A percentile compares a stretch with the other conserved stretches of the same genome.
These are phyloP conservation scores for Vanderwaltozyma tropicalis DNA, from an alignment of 805 yeast species.

Conservation along the genomic window DNA sequence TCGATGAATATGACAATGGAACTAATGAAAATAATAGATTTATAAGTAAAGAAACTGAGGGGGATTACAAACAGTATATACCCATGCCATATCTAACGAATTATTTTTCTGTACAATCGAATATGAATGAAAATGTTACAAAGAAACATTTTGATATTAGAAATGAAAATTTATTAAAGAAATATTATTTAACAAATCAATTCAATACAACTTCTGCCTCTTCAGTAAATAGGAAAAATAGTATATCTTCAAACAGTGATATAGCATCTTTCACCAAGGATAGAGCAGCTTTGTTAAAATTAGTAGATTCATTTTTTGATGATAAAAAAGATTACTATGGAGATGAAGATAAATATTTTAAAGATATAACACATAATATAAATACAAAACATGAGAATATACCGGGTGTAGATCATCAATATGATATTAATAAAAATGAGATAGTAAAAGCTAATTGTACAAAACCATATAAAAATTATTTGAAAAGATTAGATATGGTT, in stretches of 20 bases:
- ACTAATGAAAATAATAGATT: not conserved
- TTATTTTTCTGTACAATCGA: constrained; percentile 6
- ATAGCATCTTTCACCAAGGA: too few relatives aligned
- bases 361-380: too few relatives aligned
- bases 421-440: not conserved
- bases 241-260: not conserved
- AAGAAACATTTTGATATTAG: constrained; percentile 2
- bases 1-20: too few relatives aligned
- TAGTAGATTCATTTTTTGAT: too few relatives aligned
- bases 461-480: not conserved
- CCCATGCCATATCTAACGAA: constrained; percentile 8
- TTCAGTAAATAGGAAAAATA: not conserved
- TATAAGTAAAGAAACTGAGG: not conserved
- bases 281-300: too few relatives aligned
- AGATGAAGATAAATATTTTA: not conserved
- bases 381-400: too few relatives aligned
- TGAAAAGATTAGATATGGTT: not conserved
- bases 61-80: not conserved
- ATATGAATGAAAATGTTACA: not conserved
- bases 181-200: constrained; percentile 7
- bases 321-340: too few relatives aligned
- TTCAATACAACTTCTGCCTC: not conserved
- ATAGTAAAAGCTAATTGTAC: constrained; percentile 1
- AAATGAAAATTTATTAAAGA: constrained; percentile 9
- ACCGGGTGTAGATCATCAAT: not conserved